Evolutionary conservation across 2,329 filamentous ascomycete genomes (phyloP), one percentile per base, ranked within the genome.

Genomic region (Dactylellina haptotyla): DNA sequence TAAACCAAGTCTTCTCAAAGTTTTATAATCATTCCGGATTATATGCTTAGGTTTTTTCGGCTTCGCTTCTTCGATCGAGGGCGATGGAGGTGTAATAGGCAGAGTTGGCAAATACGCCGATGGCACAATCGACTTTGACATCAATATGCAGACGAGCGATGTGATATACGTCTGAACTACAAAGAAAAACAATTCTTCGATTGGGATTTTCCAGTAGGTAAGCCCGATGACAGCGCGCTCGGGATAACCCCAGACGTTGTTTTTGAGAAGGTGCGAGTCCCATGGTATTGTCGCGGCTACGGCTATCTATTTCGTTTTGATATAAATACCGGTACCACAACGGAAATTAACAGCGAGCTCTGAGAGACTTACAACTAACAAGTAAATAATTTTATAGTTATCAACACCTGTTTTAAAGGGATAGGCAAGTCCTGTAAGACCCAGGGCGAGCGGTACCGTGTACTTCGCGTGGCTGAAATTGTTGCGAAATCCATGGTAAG

Each of bases 121-220:
- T 64, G 89, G 84, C 5, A 90, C 82, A 9, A 84, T 83, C 0
- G 87, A 84, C 79, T 90, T 91, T 80, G 85, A 90, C 18, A 89
- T 79, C 0, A 91, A 80, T 8, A 90, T 83, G 77, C 92, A 92
- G 6, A 92, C 79, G 54, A 91, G 80, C 0, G 87, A 85, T 0
- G 89, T 91, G 77, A 87, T 90, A 80, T 90, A 92, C 0, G 90
- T 92, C 80, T 92, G 90, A 23, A 92, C 86, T 18, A 90, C 81
- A 79, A 92, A 92, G 83, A 92, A 92, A 81, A 92, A 92, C 3
- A 92, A 80, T 79, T 92, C 90, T 77, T 92, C 90, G 3, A 85
- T 79, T 0, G 90, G 90, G 16, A 92, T 90, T n/a, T 83, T 82
- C 77, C 86, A 86, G 14, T 91, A 79, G 0, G 83, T 88, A 0